Evolutionary conservation across 2,329 filamentous ascomycete genomes (phyloP), one percentile per base, ranked within the genome.

Genomic region (Arachnomyces sp.): DNA sequence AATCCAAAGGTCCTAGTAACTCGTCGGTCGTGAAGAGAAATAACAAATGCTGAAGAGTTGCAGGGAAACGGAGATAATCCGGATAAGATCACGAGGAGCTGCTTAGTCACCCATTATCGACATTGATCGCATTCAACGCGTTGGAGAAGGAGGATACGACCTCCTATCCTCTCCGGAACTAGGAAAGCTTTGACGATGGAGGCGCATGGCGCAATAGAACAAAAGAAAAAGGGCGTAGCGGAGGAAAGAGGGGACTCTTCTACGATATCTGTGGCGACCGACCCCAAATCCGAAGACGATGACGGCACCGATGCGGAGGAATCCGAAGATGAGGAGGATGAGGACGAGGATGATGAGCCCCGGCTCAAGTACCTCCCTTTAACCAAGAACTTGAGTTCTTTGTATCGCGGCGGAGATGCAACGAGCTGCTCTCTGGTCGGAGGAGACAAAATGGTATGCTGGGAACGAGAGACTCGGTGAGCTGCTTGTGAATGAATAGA

Each of bases 321-420:
- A 0, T 77, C 80, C 0, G 77, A 80, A 0, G 80, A 81, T 0
- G 83, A 87, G 0, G 82, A 85, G 0, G 81, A 84, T 0, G 86
- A 93, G 0, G 86, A 89, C 0, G 88, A 92, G 3, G 89, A 95
- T 4, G 90, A 96, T 13, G 90, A 96, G 64, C 93, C 92, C 18
- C 84, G 82, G 56, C 77, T 98, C 53, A 98, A 98, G 65, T 95
- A 95, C 61, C 84, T 83, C 37, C 83, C 87, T 36, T 67, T 96
- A 51, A 96, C 92, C 6, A 82, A 81, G 45, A 82, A 83, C 54
- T 68, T 98, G 45, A 79, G 76, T 17, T 71, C 83, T 32, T 77
- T 95, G 28, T 98, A 98, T 67, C 82, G 88, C 43, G 95, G 94
- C 67, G 89, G 87, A 52, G 92, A 98, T 74, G 86, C 88, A 52